Conservation (phyloP, 2,329 filamentous ascomycete genomes). For the Alternaria infectoria region DNA sequence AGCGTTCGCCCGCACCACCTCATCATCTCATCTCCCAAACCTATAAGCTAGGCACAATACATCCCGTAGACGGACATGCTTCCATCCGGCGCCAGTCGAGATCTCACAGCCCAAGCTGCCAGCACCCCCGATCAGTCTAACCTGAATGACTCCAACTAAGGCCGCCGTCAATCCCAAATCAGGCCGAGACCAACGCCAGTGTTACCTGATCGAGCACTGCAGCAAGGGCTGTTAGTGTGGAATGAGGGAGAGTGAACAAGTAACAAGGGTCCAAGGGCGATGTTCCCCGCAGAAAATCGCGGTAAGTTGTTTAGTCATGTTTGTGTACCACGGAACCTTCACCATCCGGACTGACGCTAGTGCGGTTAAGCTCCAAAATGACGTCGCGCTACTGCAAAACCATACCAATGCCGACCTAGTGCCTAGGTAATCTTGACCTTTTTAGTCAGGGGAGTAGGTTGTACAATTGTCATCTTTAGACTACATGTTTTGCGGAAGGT, state of each 20-base stretch:
- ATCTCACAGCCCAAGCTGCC: background rate
- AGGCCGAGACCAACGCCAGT: background rate
- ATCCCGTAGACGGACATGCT: background rate
- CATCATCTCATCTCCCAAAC: background rate
- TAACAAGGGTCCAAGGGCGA: background rate
- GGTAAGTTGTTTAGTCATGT: background rate
- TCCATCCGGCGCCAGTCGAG: background rate
- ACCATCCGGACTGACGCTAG: slow-evolving; percentile 2
- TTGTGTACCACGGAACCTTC: slow-evolving; percentile 6
- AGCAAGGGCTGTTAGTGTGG: background rate
- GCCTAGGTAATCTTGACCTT: background rate
- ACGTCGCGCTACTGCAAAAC: background rate
- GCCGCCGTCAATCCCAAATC: background rate
- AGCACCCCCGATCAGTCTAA: background rate
- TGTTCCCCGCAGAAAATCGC: background rate
- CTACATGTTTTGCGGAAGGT: background rate
- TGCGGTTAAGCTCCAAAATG: slow-evolving; percentile 2
- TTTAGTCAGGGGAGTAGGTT: background rate
- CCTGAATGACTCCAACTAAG: background rate
- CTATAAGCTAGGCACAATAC: background rate
- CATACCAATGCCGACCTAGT: background rate
- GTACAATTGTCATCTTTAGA: background rate
- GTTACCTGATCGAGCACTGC: background rate
- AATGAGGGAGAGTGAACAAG: background rate
- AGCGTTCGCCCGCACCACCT: background rate